Percentiles rank a stretch among this genome's conserved stretches.
phyloP scores from a whole-genome alignment of 106 monocot species.

The Posidonia australis region DNA sequence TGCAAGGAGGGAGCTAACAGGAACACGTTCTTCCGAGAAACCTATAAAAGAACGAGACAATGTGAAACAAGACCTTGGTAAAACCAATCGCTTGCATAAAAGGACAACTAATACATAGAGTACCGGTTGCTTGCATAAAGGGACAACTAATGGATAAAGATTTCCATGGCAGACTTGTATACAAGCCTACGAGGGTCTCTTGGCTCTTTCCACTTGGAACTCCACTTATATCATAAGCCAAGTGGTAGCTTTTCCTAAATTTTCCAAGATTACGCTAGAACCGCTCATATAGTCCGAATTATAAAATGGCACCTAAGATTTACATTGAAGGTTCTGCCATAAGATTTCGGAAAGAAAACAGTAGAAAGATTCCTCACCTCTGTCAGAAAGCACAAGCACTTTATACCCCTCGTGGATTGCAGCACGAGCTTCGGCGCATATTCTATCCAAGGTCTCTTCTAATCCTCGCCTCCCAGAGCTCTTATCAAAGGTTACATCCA shows the following conservation, averaged over 20 bases:
- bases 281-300: too few species aligned
- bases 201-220: neutral
- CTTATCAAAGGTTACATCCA: constrained; percentile 74
- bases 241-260: too few species aligned
- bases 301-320: too few species aligned
- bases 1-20: constrained; percentile 85
- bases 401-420: constrained; percentile 78
- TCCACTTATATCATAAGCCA: too few species aligned
- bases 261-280: too few species aligned
- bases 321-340: too few species aligned
- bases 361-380: constrained; percentile 32
- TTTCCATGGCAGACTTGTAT: too few species aligned
- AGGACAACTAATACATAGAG: too few species aligned
- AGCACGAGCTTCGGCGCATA: constrained; percentile 63
- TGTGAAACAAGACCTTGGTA: neutral
- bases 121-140: too few species aligned
- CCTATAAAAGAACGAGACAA: constrained; percentile 18
- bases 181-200: too few species aligned
- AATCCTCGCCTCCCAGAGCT: constrained; percentile 52
- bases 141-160: too few species aligned
- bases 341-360: too few species aligned
- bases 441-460: constrained; percentile 68
- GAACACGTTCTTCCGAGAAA: constrained; percentile 64
- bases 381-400: constrained; percentile 74
- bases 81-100: neutral